Percentiles rank a stretch among this genome's conserved stretches.
These are phyloP conservation scores for Xylariales sp. DNA, from an alignment of 2,329 filamentous ascomycete species.

Conservation along the genomic window DNA sequence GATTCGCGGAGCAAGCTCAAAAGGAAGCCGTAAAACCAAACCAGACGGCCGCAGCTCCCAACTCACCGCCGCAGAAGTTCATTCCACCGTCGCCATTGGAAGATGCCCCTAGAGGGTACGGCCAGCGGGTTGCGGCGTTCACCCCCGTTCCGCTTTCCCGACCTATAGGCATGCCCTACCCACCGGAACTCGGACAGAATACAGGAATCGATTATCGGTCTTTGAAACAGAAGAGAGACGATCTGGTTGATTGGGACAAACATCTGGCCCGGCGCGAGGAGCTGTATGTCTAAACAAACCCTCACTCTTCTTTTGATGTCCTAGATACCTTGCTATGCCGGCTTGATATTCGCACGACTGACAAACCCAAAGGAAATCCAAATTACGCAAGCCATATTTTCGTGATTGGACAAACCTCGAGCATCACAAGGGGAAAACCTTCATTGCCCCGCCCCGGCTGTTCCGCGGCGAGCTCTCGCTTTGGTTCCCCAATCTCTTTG, in stretches of 20 bases:
- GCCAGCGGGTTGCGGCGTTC: constrained; percentile 50
- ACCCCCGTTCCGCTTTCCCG: constrained; percentile 57
- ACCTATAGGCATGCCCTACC: constrained; percentile 76
- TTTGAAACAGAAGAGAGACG: constrained; percentile 64
- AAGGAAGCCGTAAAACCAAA: constrained; percentile 8
- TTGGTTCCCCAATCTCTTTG: constrained; percentile 90
- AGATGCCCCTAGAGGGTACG: constrained; percentile 56
- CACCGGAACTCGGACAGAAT: constrained; percentile 77
- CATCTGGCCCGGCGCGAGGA: constrained; percentile 72
- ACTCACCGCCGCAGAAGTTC: constrained; percentile 12
- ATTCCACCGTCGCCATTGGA: constrained; percentile 41
- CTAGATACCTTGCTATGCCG: no score
- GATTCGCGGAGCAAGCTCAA: constrained; percentile 22
- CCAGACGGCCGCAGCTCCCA: constrained; percentile 14
- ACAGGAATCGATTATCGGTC: constrained; percentile 68
- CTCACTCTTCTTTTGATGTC: no score
- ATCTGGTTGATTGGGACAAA: constrained; percentile 82
- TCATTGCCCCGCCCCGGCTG: constrained; percentile 76
- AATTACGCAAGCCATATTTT: constrained; percentile 86
- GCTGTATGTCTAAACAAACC: constrained; percentile 61
- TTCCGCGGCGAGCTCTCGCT: constrained; percentile 80
- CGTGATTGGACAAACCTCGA: constrained; percentile 87
- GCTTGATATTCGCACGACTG: no score
- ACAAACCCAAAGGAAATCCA: constrained; percentile 70
- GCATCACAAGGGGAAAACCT: constrained; percentile 85